phyloP scores from a whole-genome alignment of 2,329 filamentous ascomycete species.

The Hawksworthiomyces lignivorus region DNA sequence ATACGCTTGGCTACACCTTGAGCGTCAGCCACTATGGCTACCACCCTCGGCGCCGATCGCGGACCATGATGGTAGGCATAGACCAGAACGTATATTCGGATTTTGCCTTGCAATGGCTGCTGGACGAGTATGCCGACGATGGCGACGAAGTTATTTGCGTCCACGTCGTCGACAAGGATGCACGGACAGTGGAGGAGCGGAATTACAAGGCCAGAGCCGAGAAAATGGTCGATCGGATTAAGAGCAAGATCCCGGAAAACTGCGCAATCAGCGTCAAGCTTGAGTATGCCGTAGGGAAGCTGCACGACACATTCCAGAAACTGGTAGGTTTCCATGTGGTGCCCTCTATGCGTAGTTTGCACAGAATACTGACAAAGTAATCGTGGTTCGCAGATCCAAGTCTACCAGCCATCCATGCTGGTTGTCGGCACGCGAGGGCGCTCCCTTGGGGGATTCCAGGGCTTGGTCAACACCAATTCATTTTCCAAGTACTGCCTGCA shows the following conservation, averaged over 20 bases:
- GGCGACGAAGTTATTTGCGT: constrained; percentile 91
- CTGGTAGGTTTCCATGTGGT: constrained; percentile 57
- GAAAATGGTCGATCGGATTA: constrained; percentile 64
- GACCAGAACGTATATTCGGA: constrained; percentile 90
- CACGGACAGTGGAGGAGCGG: constrained; percentile 57
- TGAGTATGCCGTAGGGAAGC: constrained; percentile 82
- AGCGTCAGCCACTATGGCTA: constrained; percentile 84
- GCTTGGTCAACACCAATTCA: constrained; percentile 72
- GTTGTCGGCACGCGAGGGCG: constrained; percentile 84
- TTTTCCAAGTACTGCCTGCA: constrained; percentile 94
- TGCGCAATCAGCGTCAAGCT: constrained; percentile 79
- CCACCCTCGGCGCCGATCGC: constrained; percentile 68
- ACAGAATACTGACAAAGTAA: no score
- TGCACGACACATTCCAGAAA: constrained; percentile 83
- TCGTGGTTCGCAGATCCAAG: constrained; percentile 66
- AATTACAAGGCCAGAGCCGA: constrained; percentile 71
- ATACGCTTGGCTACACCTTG: constrained; percentile 65
- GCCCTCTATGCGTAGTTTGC: no score
- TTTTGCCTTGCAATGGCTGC: constrained; percentile 84
- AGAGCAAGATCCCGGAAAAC: constrained; percentile 69
- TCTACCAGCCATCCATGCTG: constrained; percentile 85
- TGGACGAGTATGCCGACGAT: constrained; percentile 87
- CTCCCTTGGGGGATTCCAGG: constrained; percentile 78
- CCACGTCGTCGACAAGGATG: constrained; percentile 77
- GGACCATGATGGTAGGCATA: constrained; percentile 84